phyloP scores from a whole-genome alignment of 768 basidiomycete genomes.

The Coprinellus micaceus region DNA sequence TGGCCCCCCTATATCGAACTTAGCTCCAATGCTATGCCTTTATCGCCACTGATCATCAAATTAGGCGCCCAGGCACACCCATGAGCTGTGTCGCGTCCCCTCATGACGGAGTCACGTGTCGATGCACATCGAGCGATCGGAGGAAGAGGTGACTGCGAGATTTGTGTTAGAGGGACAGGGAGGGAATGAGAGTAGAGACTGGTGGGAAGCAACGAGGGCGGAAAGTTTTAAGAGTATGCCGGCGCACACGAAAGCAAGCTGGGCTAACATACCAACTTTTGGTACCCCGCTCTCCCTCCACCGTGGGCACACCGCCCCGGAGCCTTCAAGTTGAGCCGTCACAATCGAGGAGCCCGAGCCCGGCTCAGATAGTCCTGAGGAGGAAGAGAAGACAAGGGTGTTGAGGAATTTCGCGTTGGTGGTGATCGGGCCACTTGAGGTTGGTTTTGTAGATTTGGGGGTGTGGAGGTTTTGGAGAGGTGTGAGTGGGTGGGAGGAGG shows the following conservation, averaged over 20 bases:
- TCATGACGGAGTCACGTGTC: too few relatives aligned
- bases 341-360: conserved; percentile 48
- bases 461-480: conserved; percentile 53
- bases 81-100: too few relatives aligned
- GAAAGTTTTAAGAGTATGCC: conserved; percentile 58
- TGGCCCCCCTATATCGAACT: too few relatives aligned
- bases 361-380: conserved; percentile 25
- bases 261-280: conserved; percentile 66
- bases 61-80: too few relatives aligned
- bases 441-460: conserved; percentile 66
- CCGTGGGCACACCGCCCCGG: conserved; percentile 53
- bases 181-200: conserved; percentile 36
- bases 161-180: conserved; percentile 14
- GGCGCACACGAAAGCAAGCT: conserved; percentile 63
- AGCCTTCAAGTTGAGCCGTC: conserved; percentile 61
- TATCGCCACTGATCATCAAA: too few relatives aligned
- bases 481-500: too few relatives aligned
- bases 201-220: conserved; percentile 66
- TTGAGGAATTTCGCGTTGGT: conserved; percentile 66
- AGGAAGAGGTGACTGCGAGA: conserved; percentile 23
- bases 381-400: conserved; percentile 36
- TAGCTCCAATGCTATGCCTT: too few relatives aligned
- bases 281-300: conserved; percentile 43
- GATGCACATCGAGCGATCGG: too few relatives aligned
- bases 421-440: conserved; percentile 63